phyloP scores from a whole-genome alignment of 2,329 filamentous ascomycete genomes.

The Madurella fahalii region DNA sequence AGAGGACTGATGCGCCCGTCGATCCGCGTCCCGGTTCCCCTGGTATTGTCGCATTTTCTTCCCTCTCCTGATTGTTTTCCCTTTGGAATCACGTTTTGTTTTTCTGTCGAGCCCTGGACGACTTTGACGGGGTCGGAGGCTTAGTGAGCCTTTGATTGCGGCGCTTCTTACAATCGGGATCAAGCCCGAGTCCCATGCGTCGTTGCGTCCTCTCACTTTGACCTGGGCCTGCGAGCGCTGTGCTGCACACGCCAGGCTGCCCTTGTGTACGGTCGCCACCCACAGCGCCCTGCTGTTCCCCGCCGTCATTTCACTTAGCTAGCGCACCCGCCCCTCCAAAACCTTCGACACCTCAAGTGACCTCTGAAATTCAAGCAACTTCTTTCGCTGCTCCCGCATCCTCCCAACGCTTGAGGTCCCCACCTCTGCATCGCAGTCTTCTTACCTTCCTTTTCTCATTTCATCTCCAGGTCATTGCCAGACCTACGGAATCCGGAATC shows the following conservation, averaged over 20 bases:
- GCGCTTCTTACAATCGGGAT: not conserved
- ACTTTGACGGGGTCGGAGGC: not conserved
- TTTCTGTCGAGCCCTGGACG: not conserved
- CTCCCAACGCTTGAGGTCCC: slow-evolving; percentile 12
- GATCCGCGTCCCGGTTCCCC: not conserved
- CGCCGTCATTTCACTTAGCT: slow-evolving; percentile 29
- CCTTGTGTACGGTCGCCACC: slow-evolving; percentile 28
- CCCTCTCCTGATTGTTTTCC: not conserved
- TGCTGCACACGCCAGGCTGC: slow-evolving; percentile 23
- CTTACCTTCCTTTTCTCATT: slow-evolving; percentile 5
- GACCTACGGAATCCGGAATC: slow-evolving; percentile 2
- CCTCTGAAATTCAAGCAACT: slow-evolving; percentile 21
- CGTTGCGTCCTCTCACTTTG: slow-evolving; percentile 23
- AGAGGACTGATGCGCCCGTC: slow-evolving; percentile 1
- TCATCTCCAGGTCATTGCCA: slow-evolving; percentile 13
- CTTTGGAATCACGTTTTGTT: not conserved
- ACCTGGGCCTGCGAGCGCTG: slow-evolving; percentile 24
- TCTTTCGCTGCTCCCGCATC: not conserved
- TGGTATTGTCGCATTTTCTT: not conserved
- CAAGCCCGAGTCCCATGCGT: slow-evolving; percentile 14
- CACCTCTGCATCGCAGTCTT: slow-evolving; percentile 15
- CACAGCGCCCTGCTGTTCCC: slow-evolving; percentile 27
- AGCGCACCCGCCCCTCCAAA: slow-evolving; percentile 29
- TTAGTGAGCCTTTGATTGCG: not conserved
- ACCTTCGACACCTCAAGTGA: slow-evolving; percentile 22